phyloP scores from a whole-genome alignment of 2,329 filamentous ascomycete genomes.

The Acephala macrosclerotiorum region DNA sequence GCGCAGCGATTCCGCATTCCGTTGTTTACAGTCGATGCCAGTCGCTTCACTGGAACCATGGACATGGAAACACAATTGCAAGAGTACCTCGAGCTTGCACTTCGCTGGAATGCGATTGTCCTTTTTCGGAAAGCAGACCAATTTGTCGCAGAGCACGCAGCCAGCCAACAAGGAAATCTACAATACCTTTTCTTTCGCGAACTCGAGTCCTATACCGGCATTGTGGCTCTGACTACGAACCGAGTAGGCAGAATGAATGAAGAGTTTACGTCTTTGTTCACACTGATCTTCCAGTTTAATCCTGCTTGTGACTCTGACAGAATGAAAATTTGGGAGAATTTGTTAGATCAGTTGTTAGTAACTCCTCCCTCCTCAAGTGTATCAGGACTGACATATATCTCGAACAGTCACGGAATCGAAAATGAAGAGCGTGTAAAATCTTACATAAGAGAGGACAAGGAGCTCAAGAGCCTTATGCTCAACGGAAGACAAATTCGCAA shows the following conservation, averaged over 20 bases:
- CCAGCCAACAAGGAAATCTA: neutral
- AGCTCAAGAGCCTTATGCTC: neutral
- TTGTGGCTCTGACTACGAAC: neutral
- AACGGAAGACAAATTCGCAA: neutral
- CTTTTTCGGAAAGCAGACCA: neutral
- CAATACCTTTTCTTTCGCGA: neutral
- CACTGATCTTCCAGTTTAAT: neutral
- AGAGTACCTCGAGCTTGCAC: neutral
- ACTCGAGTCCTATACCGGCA: neutral
- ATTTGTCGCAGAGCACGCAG: neutral
- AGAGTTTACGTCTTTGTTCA: neutral
- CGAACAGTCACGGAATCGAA: neutral
- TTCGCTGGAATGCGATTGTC: neutral
- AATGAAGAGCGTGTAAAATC: neutral
- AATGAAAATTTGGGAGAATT: neutral
- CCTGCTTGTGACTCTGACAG: neutral
- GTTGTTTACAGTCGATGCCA: neutral
- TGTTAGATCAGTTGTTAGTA: neutral
- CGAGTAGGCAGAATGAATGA: neutral
- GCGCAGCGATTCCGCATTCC: neutral
- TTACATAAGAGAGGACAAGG: neutral
- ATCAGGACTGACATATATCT: neutral
- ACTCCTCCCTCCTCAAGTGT: neutral
- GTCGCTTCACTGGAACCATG: neutral
- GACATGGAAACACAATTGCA: neutral